Conservation (phyloP, 2,329 filamentous ascomycete genomes). For the Pseudomassariella vexata region DNA sequence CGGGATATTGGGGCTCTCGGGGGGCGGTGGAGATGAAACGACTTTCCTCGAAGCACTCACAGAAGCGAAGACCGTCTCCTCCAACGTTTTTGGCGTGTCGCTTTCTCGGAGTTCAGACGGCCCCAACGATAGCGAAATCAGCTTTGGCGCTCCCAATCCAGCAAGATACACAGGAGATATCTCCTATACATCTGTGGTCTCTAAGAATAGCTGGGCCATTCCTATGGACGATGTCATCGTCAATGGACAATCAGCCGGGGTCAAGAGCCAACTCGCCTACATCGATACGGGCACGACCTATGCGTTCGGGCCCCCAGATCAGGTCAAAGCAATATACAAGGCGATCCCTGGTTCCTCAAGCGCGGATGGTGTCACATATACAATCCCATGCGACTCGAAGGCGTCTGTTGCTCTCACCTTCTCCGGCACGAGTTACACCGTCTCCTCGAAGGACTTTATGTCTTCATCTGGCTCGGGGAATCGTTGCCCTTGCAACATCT, state of each 20-base stretch:
- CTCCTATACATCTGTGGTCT: slow-evolving; percentile 53
- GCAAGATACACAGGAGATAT: slow-evolving; percentile 64
- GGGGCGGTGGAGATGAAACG: slow-evolving; percentile 51
- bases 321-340: slow-evolving; percentile 63
- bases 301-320: slow-evolving; percentile 62
- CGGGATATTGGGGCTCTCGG: slow-evolving; percentile 76
- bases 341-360: slow-evolving; percentile 56
- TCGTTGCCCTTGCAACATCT: slow-evolving; percentile 65
- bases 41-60: slow-evolving; percentile 63
- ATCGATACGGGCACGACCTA: slow-evolving; percentile 83
- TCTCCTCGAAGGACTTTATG: slow-evolving; percentile 69
- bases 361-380: slow-evolving; percentile 57
- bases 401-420: slow-evolving; percentile 60
- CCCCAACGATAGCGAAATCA: slow-evolving; percentile 67
- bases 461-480: slow-evolving; percentile 36
- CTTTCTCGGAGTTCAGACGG: slow-evolving; percentile 63
- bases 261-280: slow-evolving; percentile 56
- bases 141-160: slow-evolving; percentile 65
- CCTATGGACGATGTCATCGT: slow-evolving; percentile 60
- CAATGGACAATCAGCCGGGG: slow-evolving; percentile 50
- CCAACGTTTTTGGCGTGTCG: slow-evolving; percentile 66
- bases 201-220: slow-evolving; percentile 62
- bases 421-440: slow-evolving; percentile 58
- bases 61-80: slow-evolving; percentile 45
- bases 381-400: slow-evolving; percentile 66